A percentile compares a stretch with the other conserved stretches of the same genome.
These are phyloP conservation scores for Pichia sp. DNA, from an alignment of 1,139 yeast species.

Conservation along the genomic window DNA sequence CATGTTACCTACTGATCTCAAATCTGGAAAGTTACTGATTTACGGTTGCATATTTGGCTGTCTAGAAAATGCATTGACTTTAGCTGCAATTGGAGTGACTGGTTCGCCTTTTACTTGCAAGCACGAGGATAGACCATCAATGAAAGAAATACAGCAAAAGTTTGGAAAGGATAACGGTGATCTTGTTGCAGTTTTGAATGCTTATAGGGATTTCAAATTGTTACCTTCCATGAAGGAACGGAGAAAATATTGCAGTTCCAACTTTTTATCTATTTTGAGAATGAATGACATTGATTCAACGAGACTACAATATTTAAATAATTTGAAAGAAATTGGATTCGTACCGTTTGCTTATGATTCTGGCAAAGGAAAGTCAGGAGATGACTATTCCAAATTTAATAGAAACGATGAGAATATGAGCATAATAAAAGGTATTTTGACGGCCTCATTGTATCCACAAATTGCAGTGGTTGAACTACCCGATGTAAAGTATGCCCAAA, in stretches of 20 bases:
- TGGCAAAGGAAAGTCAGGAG: constrained; percentile 20
- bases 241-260: constrained; percentile 55
- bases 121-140: constrained; percentile 58
- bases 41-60: constrained; percentile 82
- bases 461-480: constrained; percentile 79
- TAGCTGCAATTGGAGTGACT: constrained; percentile 71
- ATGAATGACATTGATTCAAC: constrained; percentile 72
- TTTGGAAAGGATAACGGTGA: constrained; percentile 60
- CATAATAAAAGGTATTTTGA: constrained; percentile 61
- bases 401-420: constrained; percentile 48
- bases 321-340: constrained; percentile 74
- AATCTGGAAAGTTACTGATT: constrained; percentile 76
- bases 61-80: constrained; percentile 65
- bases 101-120: constrained; percentile 70
- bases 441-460: constrained; percentile 82
- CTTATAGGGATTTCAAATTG: constrained; percentile 51
- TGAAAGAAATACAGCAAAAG: constrained; percentile 47
- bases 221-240: constrained; percentile 28
- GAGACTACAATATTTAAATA: constrained; percentile 60
- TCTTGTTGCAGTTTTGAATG: constrained; percentile 58
- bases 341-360: constrained; percentile 47
- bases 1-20: constrained; percentile 78
- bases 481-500: constrained; percentile 66
- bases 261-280: constrained; percentile 59
- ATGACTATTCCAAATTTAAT: constrained; percentile 32